A percentile compares a stretch with the other conserved stretches of the same genome.
phyloP scores from a whole-genome alignment of 2,329 filamentous ascomycete species.

The Pestalotiopsis sp. region DNA sequence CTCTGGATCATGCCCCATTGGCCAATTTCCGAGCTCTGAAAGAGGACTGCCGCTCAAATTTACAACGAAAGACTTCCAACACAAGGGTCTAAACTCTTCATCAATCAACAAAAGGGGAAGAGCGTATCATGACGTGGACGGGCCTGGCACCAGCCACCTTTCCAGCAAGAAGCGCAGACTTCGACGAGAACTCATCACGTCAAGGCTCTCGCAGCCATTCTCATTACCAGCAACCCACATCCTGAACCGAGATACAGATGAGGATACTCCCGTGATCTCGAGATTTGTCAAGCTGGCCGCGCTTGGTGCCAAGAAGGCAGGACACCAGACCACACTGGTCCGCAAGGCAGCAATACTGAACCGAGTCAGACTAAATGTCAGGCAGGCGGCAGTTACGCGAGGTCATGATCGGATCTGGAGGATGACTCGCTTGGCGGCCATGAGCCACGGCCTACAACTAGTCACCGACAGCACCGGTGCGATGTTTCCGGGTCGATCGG shows the following conservation, averaged over 20 bases:
- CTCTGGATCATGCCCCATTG: not conserved
- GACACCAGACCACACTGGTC: slow-evolving; percentile 54
- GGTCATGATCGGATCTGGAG: slow-evolving; percentile 35
- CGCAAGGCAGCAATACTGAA: slow-evolving; percentile 71
- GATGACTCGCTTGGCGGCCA: slow-evolving; percentile 35
- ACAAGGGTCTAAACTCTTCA: not conserved
- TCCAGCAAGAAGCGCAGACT: slow-evolving; percentile 70
- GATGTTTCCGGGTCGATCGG: slow-evolving; percentile 30
- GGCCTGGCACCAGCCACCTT: slow-evolving; percentile 51
- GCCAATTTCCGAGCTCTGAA: not conserved
- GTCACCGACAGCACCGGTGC: slow-evolving; percentile 30
- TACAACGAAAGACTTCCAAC: not conserved
- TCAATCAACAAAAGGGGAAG: slow-evolving; percentile 42
- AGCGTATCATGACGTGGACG: slow-evolving; percentile 61
- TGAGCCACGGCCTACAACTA: slow-evolving; percentile 38
- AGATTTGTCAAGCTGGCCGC: slow-evolving; percentile 53
- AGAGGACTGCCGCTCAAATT: not conserved
- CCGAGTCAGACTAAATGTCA: slow-evolving; percentile 52
- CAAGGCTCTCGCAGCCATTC: slow-evolving; percentile 70
- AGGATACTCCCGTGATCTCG: slow-evolving; percentile 38
- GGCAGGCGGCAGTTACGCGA: slow-evolving; percentile 35
- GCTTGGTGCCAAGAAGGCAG: slow-evolving; percentile 42
- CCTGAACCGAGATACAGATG: slow-evolving; percentile 60
- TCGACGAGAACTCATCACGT: slow-evolving; percentile 66
- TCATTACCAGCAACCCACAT: slow-evolving; percentile 73